phyloP scores from a whole-genome alignment of 2,329 filamentous ascomycete genomes.

The Coniochaeta sp. region DNA sequence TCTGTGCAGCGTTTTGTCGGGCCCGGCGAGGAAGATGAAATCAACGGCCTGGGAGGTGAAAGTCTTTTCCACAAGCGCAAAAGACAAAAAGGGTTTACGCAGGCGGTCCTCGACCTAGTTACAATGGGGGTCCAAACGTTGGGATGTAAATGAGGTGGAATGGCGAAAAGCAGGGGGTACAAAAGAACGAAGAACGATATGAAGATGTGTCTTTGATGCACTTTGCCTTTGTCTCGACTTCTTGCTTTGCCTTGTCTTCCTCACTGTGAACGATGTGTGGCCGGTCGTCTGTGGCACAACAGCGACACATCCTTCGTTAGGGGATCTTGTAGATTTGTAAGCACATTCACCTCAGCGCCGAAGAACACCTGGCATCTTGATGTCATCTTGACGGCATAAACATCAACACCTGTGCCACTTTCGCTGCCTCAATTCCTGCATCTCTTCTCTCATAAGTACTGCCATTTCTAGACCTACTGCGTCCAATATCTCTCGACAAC shows the following conservation, averaged over 20 bases:
- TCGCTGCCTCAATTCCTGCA: too few relatives aligned
- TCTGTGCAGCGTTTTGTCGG: not conserved
- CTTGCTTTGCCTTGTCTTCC: not conserved
- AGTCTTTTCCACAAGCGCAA: not conserved
- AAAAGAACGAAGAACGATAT: not conserved
- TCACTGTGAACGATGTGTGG: too few relatives aligned
- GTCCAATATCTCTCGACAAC: too few relatives aligned
- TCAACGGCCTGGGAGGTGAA: not conserved
- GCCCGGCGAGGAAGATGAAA: not conserved
- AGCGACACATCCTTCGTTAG: too few relatives aligned
- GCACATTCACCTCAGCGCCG: not conserved
- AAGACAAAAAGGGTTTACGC: not conserved
- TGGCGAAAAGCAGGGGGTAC: not conserved
- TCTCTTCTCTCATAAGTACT: too few relatives aligned
- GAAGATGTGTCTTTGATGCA: not conserved
- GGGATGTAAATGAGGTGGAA: not conserved
- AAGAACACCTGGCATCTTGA: not conserved
- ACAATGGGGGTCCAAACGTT: not conserved
- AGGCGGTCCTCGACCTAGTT: not conserved
- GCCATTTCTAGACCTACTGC: too few relatives aligned
- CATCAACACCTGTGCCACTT: too few relatives aligned
- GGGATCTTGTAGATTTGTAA: not conserved
- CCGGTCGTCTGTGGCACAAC: too few relatives aligned
- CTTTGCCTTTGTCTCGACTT: not conserved
- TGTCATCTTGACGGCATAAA: not conserved